Percentiles rank a stretch among this genome's conserved stretches.
Evolutionary conservation across 2,329 filamentous ascomycete genomes (phyloP).

Genomic region (Xylariales sp.): DNA sequence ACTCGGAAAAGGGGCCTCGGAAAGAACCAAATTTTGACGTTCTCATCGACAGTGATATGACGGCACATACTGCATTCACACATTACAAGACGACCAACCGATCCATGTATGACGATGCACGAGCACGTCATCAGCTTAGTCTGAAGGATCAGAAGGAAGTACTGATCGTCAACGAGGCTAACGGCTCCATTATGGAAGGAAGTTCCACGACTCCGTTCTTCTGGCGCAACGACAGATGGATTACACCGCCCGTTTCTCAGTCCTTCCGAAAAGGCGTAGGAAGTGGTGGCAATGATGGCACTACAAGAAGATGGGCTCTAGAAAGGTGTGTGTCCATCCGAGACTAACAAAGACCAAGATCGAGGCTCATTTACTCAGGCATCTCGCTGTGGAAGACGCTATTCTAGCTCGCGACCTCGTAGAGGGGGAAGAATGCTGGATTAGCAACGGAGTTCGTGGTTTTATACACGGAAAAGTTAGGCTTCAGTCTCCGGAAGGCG

Average conservation of each 20-base stretch:
- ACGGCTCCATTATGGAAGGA: constrained; percentile 75
- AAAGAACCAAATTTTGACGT: constrained; percentile 36
- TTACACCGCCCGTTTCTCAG: constrained; percentile 65
- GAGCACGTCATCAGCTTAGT: constrained; percentile 54
- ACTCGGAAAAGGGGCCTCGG: constrained; percentile 12
- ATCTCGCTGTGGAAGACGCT: constrained; percentile 60
- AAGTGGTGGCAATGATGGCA: constrained; percentile 78
- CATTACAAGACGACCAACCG: constrained; percentile 81
- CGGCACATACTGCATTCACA: constrained; percentile 58
- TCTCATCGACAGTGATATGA: constrained; percentile 37
- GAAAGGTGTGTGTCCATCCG: constrained; percentile 43
- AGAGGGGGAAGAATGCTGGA: constrained; percentile 75
- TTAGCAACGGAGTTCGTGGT: constrained; percentile 83
- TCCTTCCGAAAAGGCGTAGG: constrained; percentile 33
- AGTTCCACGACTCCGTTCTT: constrained; percentile 81
- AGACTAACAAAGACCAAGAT: neutral
- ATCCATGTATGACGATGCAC: constrained; percentile 65
- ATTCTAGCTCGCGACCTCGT: constrained; percentile 56
- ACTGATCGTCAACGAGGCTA: constrained; percentile 59
- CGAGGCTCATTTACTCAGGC: constrained; percentile 28
- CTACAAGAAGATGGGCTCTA: constrained; percentile 78
- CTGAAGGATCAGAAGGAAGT: constrained; percentile 61
- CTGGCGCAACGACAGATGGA: constrained; percentile 67
- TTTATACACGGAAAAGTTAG: constrained; percentile 51
- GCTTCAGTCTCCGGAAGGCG: neutral